These are phyloP conservation scores for Paralagenidium karlingii DNA, from an alignment of 352 stramenopile genomes.

Conservation along the genomic window DNA sequence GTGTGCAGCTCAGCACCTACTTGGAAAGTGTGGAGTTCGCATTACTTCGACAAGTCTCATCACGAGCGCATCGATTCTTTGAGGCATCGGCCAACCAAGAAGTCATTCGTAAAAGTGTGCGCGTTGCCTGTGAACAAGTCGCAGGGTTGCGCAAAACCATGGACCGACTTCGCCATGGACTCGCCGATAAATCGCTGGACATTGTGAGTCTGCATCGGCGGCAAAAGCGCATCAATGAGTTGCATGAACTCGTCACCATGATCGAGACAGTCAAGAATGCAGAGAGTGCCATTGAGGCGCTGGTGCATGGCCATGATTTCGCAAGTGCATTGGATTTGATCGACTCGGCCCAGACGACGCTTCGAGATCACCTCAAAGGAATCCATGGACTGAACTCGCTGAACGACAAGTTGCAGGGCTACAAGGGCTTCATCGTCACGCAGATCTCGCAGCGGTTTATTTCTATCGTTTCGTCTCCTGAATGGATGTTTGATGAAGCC, in stretches of 20 bases:
- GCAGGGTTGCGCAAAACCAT: constrained; percentile 70
- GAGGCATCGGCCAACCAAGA: constrained; percentile 74
- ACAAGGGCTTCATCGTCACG: constrained; percentile 48
- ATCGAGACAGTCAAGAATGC: constrained; percentile 78
- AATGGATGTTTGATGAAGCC: constrained; percentile 68
- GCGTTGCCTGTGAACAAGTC: constrained; percentile 66
- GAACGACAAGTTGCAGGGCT: constrained; percentile 63
- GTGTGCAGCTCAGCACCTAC: constrained; percentile 48
- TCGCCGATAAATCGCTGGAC: constrained; percentile 75
- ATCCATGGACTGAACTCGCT: constrained; percentile 66
- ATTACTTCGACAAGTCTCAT: constrained; percentile 73
- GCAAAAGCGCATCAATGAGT: constrained; percentile 68
- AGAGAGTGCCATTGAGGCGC: constrained; percentile 65
- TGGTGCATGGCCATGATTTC: constrained; percentile 79
- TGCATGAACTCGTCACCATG: constrained; percentile 73
- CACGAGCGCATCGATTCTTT: constrained; percentile 75
- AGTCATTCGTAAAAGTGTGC: constrained; percentile 78
- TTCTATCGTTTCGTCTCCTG: constrained; percentile 56
- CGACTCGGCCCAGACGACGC: constrained; percentile 46
- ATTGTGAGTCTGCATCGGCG: constrained; percentile 77
- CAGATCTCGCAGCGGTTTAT: constrained; percentile 78
- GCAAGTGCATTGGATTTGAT: constrained; percentile 67
- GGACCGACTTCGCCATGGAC: constrained; percentile 61
- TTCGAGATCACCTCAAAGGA: constrained; percentile 58
- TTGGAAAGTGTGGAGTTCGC: constrained; percentile 79